phyloP scores from a whole-genome alignment of 352 stramenopile species.

The Pythium folliculosum region DNA sequence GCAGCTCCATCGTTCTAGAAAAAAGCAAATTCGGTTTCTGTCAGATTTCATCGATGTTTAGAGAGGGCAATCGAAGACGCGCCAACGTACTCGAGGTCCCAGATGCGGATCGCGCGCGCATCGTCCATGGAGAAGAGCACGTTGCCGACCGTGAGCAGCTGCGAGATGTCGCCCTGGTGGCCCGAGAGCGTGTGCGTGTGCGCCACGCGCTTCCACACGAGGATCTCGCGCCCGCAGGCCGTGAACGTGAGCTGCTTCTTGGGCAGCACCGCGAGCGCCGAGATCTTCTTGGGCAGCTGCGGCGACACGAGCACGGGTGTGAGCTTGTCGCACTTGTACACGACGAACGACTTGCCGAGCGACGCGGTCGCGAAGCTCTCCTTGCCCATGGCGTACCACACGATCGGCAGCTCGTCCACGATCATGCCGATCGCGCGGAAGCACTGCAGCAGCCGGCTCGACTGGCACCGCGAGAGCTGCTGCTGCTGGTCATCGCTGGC shows the following conservation, averaged over 20 bases:
- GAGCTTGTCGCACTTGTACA: slow-evolving; percentile 91
- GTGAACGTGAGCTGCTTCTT: slow-evolving; percentile 82
- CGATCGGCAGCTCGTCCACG: slow-evolving; percentile 84
- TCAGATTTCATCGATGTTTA: background rate
- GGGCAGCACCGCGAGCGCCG: slow-evolving; percentile 56
- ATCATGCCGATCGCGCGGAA: slow-evolving; percentile 92
- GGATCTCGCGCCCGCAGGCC: slow-evolving; percentile 66
- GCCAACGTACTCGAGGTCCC: slow-evolving; percentile 55
- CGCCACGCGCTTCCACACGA: slow-evolving; percentile 72
- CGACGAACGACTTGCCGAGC: slow-evolving; percentile 90
- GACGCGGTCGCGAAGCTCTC: slow-evolving; percentile 88
- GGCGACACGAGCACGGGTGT: slow-evolving; percentile 82
- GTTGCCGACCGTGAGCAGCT: slow-evolving; percentile 60
- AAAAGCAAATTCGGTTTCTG: background rate
- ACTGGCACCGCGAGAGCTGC: slow-evolving; percentile 54
- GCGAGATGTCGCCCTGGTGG: slow-evolving; percentile 61
- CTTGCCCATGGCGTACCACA: slow-evolving; percentile 86
- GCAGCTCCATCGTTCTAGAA: slow-evolving; percentile 50
- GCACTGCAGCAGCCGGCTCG: slow-evolving; percentile 79
- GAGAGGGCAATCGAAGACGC: background rate
- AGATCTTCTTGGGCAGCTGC: slow-evolving; percentile 79
- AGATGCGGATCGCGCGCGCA: slow-evolving; percentile 50
- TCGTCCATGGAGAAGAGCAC: slow-evolving; percentile 79
- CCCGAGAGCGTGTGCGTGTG: slow-evolving; percentile 55
- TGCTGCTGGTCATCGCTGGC: too few species aligned